Conservation (phyloP, 1,284 basidiomycete genomes). For the Pholiota adiposa region DNA sequence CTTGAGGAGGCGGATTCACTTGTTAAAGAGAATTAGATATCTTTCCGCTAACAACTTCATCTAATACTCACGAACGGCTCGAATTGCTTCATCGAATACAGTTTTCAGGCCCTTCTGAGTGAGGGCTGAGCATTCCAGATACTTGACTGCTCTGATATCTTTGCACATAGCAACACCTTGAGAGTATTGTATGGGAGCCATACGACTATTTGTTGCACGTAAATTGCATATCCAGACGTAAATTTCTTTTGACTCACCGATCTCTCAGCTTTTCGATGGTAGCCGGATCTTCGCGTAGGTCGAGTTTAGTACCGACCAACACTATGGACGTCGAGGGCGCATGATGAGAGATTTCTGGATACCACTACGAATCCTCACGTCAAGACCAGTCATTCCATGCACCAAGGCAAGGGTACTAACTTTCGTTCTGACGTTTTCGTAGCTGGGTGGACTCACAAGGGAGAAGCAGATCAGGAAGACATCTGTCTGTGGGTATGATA, state of each 20-base stretch:
- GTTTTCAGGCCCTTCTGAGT: constrained; percentile 98
- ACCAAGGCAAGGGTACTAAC: constrained; percentile 44
- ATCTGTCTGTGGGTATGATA: constrained; percentile 99
- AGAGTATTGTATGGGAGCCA: constrained; percentile 91
- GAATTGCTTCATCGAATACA: constrained; percentile 96
- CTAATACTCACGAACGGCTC: constrained; percentile 68
- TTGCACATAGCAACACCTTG: constrained; percentile 92
- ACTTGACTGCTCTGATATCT: constrained; percentile 96
- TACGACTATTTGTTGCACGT: constrained; percentile 61
- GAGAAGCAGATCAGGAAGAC: constrained; percentile 99
- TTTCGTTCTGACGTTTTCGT: constrained; percentile 98
- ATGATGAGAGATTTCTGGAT: constrained; percentile 96
- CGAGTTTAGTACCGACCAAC: constrained; percentile 97
- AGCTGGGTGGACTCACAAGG: constrained; percentile 94
- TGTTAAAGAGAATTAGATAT: constrained; percentile 16
- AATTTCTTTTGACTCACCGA: constrained; percentile 53
- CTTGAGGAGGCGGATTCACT: constrained; percentile 75
- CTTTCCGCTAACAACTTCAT: constrained; percentile 15
- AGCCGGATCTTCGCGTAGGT: constrained; percentile 92
- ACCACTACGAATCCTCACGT: constrained; percentile 69
- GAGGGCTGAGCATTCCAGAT: constrained; percentile 95
- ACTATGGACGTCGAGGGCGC: constrained; percentile 95
- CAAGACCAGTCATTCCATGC: constrained; percentile 7
- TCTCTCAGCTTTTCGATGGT: constrained; percentile 94
- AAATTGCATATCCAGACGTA: background rate